phyloP scores from a whole-genome alignment of 164 flowering plant genomes.

The grape (Vitis vinifera) region ASM3070453v1 NC_081807.1:2784501-2785000 shows the following conservation, averaged over 20 bases:
- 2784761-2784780: conserved; percentile 75
- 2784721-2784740: conserved; percentile 92
- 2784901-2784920: too few relatives aligned
- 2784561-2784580: too few relatives aligned
- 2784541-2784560: too few relatives aligned
- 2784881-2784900: not conserved
- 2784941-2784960: too few relatives aligned
- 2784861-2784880: not conserved
- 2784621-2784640: not conserved
- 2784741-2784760: conserved; percentile 54
- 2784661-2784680: conserved; percentile 63
- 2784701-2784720: conserved; percentile 79
- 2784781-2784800: conserved; percentile 40
- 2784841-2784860: conserved; percentile 37
- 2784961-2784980: too few relatives aligned
- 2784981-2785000: too few relatives aligned
- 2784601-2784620: not conserved
- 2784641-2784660: conserved; percentile 34
- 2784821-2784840: conserved; percentile 64
- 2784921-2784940: too few relatives aligned
- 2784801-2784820: conserved; percentile 67
- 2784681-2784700: conserved; percentile 67
- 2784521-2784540: too few relatives aligned
- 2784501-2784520: too few relatives aligned
- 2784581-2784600: not conserved